phyloP scores from a whole-genome alignment of 2,329 filamentous ascomycete genomes.

The Massarina eburnea region DNA sequence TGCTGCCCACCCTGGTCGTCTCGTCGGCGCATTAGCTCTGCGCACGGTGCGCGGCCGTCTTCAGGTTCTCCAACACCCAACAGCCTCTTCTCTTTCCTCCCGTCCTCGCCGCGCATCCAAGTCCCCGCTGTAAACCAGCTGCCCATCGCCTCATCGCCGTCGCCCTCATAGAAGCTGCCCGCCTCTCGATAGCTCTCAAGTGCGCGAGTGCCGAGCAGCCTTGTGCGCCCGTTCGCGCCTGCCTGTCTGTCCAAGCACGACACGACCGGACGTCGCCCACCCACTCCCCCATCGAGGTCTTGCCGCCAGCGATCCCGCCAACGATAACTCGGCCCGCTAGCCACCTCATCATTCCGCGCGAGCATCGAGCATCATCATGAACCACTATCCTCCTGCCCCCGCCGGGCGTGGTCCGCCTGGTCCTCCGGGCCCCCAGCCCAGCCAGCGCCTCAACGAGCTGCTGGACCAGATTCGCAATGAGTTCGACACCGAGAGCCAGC shows the following conservation, averaged over 20 bases:
- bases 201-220: conserved; percentile 15
- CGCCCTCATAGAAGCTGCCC: conserved; percentile 27
- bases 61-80: background rate
- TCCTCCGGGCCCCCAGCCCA: conserved; percentile 53
- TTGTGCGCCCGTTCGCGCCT: background rate
- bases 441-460: conserved; percentile 83
- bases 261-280: too few species aligned
- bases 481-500: conserved; percentile 81
- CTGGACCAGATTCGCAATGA: conserved; percentile 88
- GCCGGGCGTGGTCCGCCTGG: conserved; percentile 62
- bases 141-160: conserved; percentile 16
- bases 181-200: conserved; percentile 1
- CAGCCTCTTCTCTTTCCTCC: conserved; percentile 5
- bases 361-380: conserved; percentile 58
- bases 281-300: background rate
- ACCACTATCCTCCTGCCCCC: conserved; percentile 71
- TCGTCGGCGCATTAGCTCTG: background rate
- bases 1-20: background rate
- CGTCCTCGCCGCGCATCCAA: conserved; percentile 8
- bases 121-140: conserved; percentile 10
- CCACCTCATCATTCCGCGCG: conserved; percentile 3
- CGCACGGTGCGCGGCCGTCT: background rate
- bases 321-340: conserved; percentile 8
- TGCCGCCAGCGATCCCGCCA: conserved; percentile 1
- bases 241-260: too few species aligned